phyloP scores from a whole-genome alignment of 805 yeast species.

The Pichia sporocuriosa region DNA sequence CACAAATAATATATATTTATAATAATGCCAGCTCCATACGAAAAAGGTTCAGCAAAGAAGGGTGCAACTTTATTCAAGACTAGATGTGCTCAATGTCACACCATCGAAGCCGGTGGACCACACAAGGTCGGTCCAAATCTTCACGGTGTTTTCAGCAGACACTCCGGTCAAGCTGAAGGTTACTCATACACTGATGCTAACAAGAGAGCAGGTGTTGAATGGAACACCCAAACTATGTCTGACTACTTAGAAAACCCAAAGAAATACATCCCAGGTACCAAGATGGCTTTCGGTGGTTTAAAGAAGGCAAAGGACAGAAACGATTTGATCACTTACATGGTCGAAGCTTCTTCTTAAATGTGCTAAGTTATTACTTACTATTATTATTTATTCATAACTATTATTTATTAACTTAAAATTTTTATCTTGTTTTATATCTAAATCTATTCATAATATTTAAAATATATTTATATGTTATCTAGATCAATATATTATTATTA shows the following conservation, averaged over 20 bases:
- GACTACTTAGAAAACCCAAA: slow-evolving; percentile 99
- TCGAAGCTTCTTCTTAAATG: slow-evolving; percentile 28
- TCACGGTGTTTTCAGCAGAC: slow-evolving; percentile 90
- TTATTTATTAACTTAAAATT: background rate
- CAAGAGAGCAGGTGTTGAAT: slow-evolving; percentile 86
- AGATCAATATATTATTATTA: background rate
- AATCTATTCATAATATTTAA: background rate
- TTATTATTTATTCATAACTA: background rate
- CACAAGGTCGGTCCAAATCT: slow-evolving; percentile 99
- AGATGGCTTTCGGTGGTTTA: slow-evolving; percentile 99
- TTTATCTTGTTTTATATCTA: background rate
- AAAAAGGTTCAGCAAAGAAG: slow-evolving; percentile 67
- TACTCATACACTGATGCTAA: slow-evolving; percentile 97
- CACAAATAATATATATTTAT: background rate
- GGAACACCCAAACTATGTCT: slow-evolving; percentile 84
- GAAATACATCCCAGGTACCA: slow-evolving; percentile 99
- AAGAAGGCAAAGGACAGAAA: slow-evolving; percentile 99
- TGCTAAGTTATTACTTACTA: background rate
- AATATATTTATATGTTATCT: slow-evolving; percentile 1
- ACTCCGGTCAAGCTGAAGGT: slow-evolving; percentile 87
- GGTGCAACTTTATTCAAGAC: slow-evolving; percentile 99
- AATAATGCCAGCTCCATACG: slow-evolving; percentile 37
- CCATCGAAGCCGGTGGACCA: slow-evolving; percentile 92
- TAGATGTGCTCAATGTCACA: slow-evolving; percentile 98
- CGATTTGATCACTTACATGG: slow-evolving; percentile 87